These are phyloP conservation scores for Lentinula aciculospora DNA, from an alignment of 768 basidiomycete genomes.

Conservation along the genomic window DNA sequence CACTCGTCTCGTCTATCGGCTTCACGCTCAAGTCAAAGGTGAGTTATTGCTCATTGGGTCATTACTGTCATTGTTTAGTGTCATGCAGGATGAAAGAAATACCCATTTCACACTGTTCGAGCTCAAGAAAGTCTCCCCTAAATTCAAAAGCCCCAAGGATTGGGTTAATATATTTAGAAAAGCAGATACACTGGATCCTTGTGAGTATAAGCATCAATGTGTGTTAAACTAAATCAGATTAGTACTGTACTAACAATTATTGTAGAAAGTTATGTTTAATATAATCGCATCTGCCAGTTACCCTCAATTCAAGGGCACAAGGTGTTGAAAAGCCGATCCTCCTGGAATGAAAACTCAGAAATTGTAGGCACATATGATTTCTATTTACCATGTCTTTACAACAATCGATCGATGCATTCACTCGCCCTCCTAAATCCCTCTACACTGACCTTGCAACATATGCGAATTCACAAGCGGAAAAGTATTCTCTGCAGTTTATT, in stretches of 20 bases:
- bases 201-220: slow-evolving; percentile 87
- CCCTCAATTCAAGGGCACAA: slow-evolving; percentile 28
- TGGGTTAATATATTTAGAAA: slow-evolving; percentile 52
- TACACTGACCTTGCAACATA: slow-evolving; percentile 81
- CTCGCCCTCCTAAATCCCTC: slow-evolving; percentile 93
- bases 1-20: slow-evolving; percentile 60
- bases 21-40: slow-evolving; percentile 73
- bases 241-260: background rate
- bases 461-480: slow-evolving; percentile 66
- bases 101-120: slow-evolving; percentile 84
- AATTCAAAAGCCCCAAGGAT: slow-evolving; percentile 45
- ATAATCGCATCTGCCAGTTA: background rate
- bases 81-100: slow-evolving; percentile 68
- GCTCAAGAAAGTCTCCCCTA: slow-evolving; percentile 57
- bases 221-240: background rate
- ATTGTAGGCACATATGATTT: too few species aligned
- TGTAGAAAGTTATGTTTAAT: background rate
- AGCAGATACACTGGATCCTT: slow-evolving; percentile 69
- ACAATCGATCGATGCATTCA: slow-evolving; percentile 95
- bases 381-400: slow-evolving; percentile 82
- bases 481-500: slow-evolving; percentile 83
- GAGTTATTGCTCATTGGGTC: slow-evolving; percentile 7
- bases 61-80: background rate
- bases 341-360: slow-evolving; percentile 35
- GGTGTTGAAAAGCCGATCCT: slow-evolving; percentile 83